Percentiles rank a stretch among this genome's conserved stretches.
These are phyloP conservation scores for Jasminum sambac DNA, from an alignment of 257 asterid species.

Conservation along the genomic window DNA sequence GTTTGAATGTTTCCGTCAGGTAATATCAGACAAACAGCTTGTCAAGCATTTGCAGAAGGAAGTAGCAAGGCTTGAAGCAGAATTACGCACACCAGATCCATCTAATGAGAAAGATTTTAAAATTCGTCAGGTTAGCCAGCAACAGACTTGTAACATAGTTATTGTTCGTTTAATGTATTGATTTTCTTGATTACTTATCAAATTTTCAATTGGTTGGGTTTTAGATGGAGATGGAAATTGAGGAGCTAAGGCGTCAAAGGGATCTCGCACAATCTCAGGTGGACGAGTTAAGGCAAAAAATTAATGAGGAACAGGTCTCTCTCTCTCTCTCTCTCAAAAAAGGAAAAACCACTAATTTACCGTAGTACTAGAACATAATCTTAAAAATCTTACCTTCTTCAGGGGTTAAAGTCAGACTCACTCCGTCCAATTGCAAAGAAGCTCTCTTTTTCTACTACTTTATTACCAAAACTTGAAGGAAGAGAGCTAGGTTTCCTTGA, in stretches of 20 bases:
- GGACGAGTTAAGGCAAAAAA: conserved; percentile 75
- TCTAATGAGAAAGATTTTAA: conserved; percentile 67
- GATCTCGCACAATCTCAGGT: conserved; percentile 87
- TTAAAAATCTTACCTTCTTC: conserved; percentile 16
- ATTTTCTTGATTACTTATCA: conserved; percentile 12
- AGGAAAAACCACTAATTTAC: background rate
- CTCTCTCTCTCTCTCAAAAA: conserved; percentile 11
- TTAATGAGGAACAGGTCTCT: conserved; percentile 70
- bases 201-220: conserved; percentile 12
- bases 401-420: conserved; percentile 53
- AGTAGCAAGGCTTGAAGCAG: conserved; percentile 94
- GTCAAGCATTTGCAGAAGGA: conserved; percentile 96
- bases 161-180: background rate
- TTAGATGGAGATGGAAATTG: conserved; percentile 94
- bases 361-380: background rate
- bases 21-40: conserved; percentile 84
- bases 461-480: conserved; percentile 60
- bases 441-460: conserved; percentile 78
- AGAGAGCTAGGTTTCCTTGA: conserved; percentile 40
- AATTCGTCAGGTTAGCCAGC: conserved; percentile 67
- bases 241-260: conserved; percentile 86
- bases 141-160: conserved; percentile 3
- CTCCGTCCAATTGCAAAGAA: conserved; percentile 63
- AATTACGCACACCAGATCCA: conserved; percentile 78
- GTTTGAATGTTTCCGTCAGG: conserved; percentile 46